phyloP scores from a whole-genome alignment of 176 grass and related monocot species.

The Zoysia pacifica region DNA sequence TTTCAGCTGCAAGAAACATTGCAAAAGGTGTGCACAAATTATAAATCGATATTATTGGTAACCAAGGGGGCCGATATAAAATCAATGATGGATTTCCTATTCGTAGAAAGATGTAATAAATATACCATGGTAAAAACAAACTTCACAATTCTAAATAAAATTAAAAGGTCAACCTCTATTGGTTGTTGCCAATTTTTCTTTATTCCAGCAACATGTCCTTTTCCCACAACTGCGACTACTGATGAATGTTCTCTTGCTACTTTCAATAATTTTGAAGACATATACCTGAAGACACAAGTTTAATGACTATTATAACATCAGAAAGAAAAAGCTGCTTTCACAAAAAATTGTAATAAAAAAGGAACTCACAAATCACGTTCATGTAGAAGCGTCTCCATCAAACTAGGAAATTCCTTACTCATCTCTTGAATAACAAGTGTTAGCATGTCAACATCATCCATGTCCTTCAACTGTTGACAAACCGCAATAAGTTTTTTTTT shows the following conservation, averaged over 20 bases:
- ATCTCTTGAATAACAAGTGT: constrained; percentile 95
- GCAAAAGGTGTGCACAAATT: not conserved
- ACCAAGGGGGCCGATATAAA: not conserved
- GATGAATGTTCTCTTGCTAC: constrained; percentile 79
- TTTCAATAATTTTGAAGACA: constrained; percentile 74
- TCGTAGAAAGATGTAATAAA: not conserved
- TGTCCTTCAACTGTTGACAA: constrained; percentile 81
- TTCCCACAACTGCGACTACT: constrained; percentile 93
- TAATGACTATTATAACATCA: not conserved
- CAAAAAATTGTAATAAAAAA: constrained; percentile 16
- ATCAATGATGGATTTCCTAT: not conserved
- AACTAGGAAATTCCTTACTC: constrained; percentile 89
- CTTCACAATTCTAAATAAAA: not conserved
- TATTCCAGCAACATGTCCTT: constrained; percentile 90
- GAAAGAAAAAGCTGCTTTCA: constrained; percentile 8
- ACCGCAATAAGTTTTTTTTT: not conserved
- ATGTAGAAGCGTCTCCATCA: constrained; percentile 85
- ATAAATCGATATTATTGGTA: not conserved
- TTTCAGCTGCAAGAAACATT: constrained; percentile 47
- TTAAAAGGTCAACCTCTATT: constrained; percentile 55
- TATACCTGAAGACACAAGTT: constrained; percentile 66
- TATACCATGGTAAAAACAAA: no score
- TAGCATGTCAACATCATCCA: constrained; percentile 93
- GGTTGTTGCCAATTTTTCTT: constrained; percentile 85
- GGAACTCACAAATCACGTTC: constrained; percentile 85